A percentile compares a stretch with the other conserved stretches of the same genome.
phyloP scores from a whole-genome alignment of 1,284 basidiomycete species.

The Coriolopsis trogii region DNA sequence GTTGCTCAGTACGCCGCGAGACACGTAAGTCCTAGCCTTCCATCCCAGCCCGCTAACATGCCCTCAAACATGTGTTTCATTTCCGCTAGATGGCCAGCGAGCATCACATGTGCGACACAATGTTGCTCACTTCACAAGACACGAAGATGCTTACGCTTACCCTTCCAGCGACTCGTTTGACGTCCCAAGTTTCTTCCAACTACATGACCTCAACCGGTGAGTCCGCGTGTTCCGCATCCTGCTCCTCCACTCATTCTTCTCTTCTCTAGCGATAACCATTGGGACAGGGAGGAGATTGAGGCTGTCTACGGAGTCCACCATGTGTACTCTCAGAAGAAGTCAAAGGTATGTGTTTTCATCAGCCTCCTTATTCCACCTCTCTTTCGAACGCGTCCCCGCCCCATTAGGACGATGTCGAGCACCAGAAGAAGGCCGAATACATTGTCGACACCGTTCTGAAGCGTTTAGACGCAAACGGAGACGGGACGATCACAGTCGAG shows the following conservation, averaged over 20 bases:
- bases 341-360: conserved; percentile 69
- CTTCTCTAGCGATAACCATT: conserved; percentile 60
- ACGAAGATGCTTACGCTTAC: conserved; percentile 3
- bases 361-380: too few relatives aligned
- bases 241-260: background rate
- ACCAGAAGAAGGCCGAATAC: conserved; percentile 83
- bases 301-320: conserved; percentile 97
- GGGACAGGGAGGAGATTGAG: conserved; percentile 84
- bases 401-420: conserved; percentile 71
- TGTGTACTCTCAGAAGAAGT: conserved; percentile 87
- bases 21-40: conserved; percentile 50
- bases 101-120: conserved; percentile 76
- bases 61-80: conserved; percentile 18
- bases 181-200: conserved; percentile 78
- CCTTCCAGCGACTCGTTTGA: conserved; percentile 74
- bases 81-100: conserved; percentile 74
- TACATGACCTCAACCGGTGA: conserved; percentile 90
- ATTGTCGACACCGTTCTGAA: conserved; percentile 81
- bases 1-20: conserved; percentile 57
- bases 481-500: conserved; percentile 77
- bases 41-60: conserved; percentile 12
- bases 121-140: background rate
- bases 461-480: conserved; percentile 77
- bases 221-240: conserved; percentile 26
- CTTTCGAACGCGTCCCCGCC: background rate